These are phyloP conservation scores for Geranomyces variabilis DNA, from an alignment of 192 early-diverging fungal genomes.

Conservation along the genomic window DNA sequence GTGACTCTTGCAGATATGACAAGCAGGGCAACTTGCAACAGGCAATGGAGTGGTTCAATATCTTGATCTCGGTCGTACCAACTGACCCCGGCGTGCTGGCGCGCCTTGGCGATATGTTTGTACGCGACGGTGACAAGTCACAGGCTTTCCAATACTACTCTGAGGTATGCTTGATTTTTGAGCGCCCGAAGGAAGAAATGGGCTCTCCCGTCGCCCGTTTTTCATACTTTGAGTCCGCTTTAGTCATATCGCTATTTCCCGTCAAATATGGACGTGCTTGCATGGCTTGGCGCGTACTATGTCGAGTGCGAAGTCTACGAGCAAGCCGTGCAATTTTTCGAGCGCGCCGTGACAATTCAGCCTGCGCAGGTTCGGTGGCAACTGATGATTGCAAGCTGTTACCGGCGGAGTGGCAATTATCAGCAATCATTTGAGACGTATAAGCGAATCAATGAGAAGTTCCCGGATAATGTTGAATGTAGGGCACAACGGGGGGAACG, in stretches of 20 bases:
- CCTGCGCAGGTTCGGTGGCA: conserved; percentile 61
- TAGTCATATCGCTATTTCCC: conserved; percentile 64
- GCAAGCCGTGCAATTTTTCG: conserved; percentile 63
- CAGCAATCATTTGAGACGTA: conserved; percentile 60
- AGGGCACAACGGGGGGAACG: conserved; percentile 12
- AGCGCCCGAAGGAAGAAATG: not conserved
- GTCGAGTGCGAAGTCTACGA: conserved; percentile 68
- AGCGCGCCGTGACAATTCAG: conserved; percentile 53
- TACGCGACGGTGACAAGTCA: conserved; percentile 55
- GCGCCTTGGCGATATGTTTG: conserved; percentile 55
- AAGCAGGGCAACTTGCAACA: conserved; percentile 51
- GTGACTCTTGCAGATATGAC: conserved; percentile 54
- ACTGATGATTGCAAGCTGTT: conserved; percentile 63
- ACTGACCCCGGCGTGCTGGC: conserved; percentile 61
- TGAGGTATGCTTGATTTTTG: conserved; percentile 38
- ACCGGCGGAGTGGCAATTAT: conserved; percentile 57
- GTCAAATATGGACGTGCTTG: conserved; percentile 56
- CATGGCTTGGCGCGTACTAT: conserved; percentile 66
- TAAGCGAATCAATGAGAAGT: conserved; percentile 55
- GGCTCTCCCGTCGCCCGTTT: not conserved
- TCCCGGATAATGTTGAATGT: conserved; percentile 65
- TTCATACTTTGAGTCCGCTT: not conserved
- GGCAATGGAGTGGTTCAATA: conserved; percentile 66
- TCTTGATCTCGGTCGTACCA: conserved; percentile 62
- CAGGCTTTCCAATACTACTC: conserved; percentile 69